Evolutionary conservation across 192 early-diverging fungal species (phyloP), one percentile per base, ranked within the genome.

Genomic region (Ambispora gerdemannii): DNA sequence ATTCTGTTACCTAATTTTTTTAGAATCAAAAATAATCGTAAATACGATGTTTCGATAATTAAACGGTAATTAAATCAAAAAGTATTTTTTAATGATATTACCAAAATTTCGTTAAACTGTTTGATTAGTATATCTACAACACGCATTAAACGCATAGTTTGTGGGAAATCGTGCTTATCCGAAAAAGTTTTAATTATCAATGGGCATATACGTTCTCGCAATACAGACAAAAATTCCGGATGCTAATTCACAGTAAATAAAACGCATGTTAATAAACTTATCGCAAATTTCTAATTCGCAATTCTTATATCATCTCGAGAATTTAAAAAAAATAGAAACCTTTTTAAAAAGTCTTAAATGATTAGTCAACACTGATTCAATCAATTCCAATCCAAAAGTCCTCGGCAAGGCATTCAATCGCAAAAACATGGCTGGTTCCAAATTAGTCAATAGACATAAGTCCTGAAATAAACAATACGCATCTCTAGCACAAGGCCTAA

Each of bases 391-490:
- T 1, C 93, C 93, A 76, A 96, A 86, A 0, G 85, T 84, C 71
- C 90, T 88, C 34, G 91, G 83, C 38, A 85, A 79, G 63, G 69
- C 76, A 47, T 66, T 50, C 15, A 84, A 64, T 31, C 74, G 69
- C 31, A 87, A 76, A 34, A 91, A 96, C 24, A 81, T 78, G 0
- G 92, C 78, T 17, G 82, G 78, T 62, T 89, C 86, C 13, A 85
- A 89, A 33, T 84, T 82, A 0, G 89, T 91, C 56, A 96, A 69
- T 32, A 90, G 72, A 62, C 93, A 98, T 50, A 97, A 76, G 68
- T 98, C 96, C 84, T 93, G 88, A 71, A 98, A 90, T 0, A 98
- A 82, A 77, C 89, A 82, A 77, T 85, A 91, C n/a, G 94, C 95
- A 59, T 98, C 95, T 63, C 85, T 87, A 3, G 85, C 84, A 72